Base-by-base conservation (phyloP, 1,284 basidiomycete species). In the Naganishia liquefaciens region DNA sequence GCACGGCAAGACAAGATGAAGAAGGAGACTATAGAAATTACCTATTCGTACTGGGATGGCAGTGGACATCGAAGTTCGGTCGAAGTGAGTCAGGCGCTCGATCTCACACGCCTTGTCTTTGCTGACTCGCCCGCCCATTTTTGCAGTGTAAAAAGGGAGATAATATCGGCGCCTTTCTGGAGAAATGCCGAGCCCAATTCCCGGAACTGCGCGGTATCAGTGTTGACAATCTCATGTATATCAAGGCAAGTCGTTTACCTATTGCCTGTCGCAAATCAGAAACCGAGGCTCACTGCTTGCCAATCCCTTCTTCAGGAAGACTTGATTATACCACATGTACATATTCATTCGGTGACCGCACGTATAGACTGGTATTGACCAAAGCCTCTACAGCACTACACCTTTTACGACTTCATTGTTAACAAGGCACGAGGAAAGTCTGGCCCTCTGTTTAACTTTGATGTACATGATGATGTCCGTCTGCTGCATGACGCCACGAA, bases 391-490 rank as follows among this genome's bases (percentile, higher is more conserved):
- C 76, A 98, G 90, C 95, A 99, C 76, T 87, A 97, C 78, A 96
- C 93, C 3, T 98, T 99, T 76, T 99, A 98, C 78, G 92, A 97
- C 79, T 98, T 99, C 71, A 96, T 99, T 73, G 83, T 98, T 70
- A 96, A 97, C 84, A 97, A 97, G 80, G 93, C 95, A 3, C 87
- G 96, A 30, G 96, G 96, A 23, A 99, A 99, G 79, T 97, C 93
- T 0, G 96, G 95, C 0, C 95, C 95, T 1, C 80, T 99, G 61
- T 99, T 99, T 82, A 96, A 92, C 79, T 99, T 99, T 77, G 96
- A 99, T 77, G 96, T 98, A 7, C 95, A 99, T 78, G 95, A 99
- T 75, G 95, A 99, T 75, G 90, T 99, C 11, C 90, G 96, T 5
- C 78, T 99, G 68, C 82, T 98, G n/a, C 87, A 91, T 19, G 96